Conservation (phyloP, 106 monocot genomes). For the Xerophyta viscosa region DNA sequence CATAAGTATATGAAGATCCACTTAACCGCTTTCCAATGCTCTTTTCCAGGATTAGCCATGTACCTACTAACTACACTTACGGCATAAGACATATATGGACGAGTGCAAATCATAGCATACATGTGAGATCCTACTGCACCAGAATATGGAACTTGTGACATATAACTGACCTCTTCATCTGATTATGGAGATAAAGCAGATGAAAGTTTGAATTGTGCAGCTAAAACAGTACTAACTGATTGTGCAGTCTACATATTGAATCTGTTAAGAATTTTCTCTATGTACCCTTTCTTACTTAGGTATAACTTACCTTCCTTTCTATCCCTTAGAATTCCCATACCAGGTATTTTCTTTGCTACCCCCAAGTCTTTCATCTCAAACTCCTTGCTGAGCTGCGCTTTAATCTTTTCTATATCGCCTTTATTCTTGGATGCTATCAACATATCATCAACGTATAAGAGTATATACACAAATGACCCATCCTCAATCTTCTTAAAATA, state of each 20-base stretch:
- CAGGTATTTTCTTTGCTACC: neutral
- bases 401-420: neutral
- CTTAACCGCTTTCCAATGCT: constrained; percentile 7
- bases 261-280: neutral
- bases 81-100: neutral
- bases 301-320: neutral
- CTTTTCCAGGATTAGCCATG: constrained; percentile 3
- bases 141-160: neutral
- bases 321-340: constrained; percentile 3
- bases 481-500: constrained; percentile 1
- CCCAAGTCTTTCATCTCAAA: constrained; percentile 6
- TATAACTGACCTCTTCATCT: neutral
- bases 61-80: constrained; percentile 8
- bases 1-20: constrained; percentile 1
- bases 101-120: constrained; percentile 6
- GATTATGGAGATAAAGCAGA: neutral
- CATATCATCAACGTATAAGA: constrained; percentile 1
- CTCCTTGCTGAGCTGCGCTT: neutral
- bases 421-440: neutral
- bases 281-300: neutral
- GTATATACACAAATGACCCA: neutral
- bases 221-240: neutral
- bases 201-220: neutral
- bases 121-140: neutral
- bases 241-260: neutral